These are phyloP conservation scores for Tulasnella sp. DNA, from an alignment of 768 basidiomycete species.

Conservation along the genomic window DNA sequence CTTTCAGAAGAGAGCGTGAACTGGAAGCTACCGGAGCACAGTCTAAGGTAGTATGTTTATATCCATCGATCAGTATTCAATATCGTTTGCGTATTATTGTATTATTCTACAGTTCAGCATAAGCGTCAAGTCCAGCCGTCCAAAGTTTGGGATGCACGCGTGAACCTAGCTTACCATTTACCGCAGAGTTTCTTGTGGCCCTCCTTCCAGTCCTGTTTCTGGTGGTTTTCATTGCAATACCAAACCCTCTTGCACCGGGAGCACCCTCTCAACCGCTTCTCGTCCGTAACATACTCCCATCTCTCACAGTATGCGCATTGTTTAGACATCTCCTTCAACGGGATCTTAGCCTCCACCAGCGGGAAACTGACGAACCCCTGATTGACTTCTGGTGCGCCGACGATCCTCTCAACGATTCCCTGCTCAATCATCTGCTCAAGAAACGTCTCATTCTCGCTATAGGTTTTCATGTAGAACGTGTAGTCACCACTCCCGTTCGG, in stretches of 20 bases:
- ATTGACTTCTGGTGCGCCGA: constrained; percentile 13
- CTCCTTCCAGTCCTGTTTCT: constrained; percentile 38
- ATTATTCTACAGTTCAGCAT: too few species aligned
- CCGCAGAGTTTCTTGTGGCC: constrained; percentile 12
- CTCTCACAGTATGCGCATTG: constrained; percentile 14
- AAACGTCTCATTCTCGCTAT: constrained; percentile 19
- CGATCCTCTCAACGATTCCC: constrained; percentile 14
- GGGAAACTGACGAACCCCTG: constrained; percentile 20
- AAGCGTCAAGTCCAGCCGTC: too few species aligned
- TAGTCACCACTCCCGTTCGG: background rate
- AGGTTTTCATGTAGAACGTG: constrained; percentile 18
- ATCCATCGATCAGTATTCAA: too few species aligned
- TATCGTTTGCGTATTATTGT: too few species aligned
- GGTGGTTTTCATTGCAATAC: constrained; percentile 39
- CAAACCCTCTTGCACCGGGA: constrained; percentile 28
- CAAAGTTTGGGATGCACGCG: too few species aligned
- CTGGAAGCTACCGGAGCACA: too few species aligned
- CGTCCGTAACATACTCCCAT: constrained; percentile 9
- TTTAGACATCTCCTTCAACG: constrained; percentile 17
- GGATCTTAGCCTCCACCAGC: constrained; percentile 15
- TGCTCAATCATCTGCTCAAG: constrained; percentile 16
- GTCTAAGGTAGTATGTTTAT: too few species aligned
- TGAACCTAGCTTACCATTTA: background rate
- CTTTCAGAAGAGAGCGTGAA: too few species aligned
- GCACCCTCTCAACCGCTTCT: constrained; percentile 19